A percentile compares a stretch with the other conserved stretches of the same genome.
phyloP scores from a whole-genome alignment of 495 filamentous ascomycete species.

The Hypoxylon rickii region DNA sequence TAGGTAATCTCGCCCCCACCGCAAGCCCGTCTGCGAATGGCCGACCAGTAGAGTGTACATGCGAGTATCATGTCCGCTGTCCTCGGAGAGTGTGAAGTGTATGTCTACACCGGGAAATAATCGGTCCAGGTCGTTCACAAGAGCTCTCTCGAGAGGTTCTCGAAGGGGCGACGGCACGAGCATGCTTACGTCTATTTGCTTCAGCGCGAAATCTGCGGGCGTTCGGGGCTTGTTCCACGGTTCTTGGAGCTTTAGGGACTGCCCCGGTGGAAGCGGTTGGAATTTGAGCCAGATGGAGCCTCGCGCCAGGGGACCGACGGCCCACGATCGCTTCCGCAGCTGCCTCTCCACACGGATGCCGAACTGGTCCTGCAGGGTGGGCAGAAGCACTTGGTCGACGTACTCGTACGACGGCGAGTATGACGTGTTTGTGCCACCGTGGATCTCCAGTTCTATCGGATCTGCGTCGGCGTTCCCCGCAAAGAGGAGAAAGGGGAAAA shows the following conservation, averaged over 20 bases:
- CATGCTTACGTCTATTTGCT: conserved; percentile 65
- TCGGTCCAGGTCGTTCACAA: conserved; percentile 41
- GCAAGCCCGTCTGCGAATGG: conserved; percentile 61
- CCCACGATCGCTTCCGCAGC: conserved; percentile 71
- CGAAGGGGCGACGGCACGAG: conserved; percentile 52
- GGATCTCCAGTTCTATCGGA: conserved; percentile 62
- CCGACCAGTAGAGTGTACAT: conserved; percentile 77
- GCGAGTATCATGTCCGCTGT: conserved; percentile 62
- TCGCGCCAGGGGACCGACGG: conserved; percentile 56
- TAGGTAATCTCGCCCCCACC: conserved; percentile 70
- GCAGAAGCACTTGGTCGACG: conserved; percentile 72
- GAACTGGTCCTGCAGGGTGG: conserved; percentile 66
- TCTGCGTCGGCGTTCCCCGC: conserved; percentile 47
- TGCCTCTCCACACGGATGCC: conserved; percentile 59
- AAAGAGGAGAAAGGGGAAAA: conserved; percentile 77
- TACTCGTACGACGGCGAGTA: conserved; percentile 79
- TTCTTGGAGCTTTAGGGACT: conserved; percentile 52
- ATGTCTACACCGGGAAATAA: conserved; percentile 54
- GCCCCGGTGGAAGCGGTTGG: conserved; percentile 51
- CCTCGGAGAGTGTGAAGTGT: conserved; percentile 57
- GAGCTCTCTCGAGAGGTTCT: conserved; percentile 42
- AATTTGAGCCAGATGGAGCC: conserved; percentile 66
- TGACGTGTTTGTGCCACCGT: conserved; percentile 78
- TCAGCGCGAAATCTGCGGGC: conserved; percentile 46
- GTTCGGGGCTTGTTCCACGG: conserved; percentile 34